Conservation (phyloP, 163 green algal species). For the Botryococcus braunii region DNA sequence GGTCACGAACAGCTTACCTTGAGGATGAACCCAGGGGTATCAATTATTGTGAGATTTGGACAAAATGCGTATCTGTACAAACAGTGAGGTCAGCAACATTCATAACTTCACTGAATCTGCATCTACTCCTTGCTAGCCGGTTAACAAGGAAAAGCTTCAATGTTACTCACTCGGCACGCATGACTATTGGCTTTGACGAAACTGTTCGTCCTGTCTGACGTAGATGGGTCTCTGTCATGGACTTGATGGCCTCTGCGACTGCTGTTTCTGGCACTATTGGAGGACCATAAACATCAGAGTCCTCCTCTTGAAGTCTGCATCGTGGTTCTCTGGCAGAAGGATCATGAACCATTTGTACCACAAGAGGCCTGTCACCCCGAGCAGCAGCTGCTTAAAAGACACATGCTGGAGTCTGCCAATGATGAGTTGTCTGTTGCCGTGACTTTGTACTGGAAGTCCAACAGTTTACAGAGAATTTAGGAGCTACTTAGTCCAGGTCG, state of each 20-base stretch:
- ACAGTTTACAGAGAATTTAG: background rate
- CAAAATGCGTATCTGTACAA: slow-evolving; percentile 74
- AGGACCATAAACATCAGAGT: slow-evolving; percentile 68
- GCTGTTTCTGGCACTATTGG: slow-evolving; percentile 63
- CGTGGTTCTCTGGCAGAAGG: slow-evolving; percentile 18
- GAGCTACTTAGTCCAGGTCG: no score
- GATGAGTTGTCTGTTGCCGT: background rate
- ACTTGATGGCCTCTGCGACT: slow-evolving; percentile 72
- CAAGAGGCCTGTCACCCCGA: slow-evolving; percentile 11
- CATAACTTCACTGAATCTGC: background rate
- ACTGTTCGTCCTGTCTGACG: slow-evolving; percentile 48
- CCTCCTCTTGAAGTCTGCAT: slow-evolving; percentile 69
- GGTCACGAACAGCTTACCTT: slow-evolving; percentile 44
- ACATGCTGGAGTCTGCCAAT: background rate
- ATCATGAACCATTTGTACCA: slow-evolving; percentile 84
- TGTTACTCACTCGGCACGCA: slow-evolving; percentile 62
- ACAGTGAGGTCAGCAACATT: background rate
- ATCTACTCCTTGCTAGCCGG: background rate
- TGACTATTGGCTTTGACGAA: slow-evolving; percentile 83
- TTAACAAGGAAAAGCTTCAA: background rate
- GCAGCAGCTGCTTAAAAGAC: background rate
- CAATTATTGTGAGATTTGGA: slow-evolving; percentile 93
- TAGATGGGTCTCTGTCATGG: slow-evolving; percentile 77
- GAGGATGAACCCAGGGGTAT: slow-evolving; percentile 92
- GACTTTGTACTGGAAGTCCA: background rate